Base-by-base conservation (phyloP, 345 rosid species). In the Gossypium raimondii region DNA sequence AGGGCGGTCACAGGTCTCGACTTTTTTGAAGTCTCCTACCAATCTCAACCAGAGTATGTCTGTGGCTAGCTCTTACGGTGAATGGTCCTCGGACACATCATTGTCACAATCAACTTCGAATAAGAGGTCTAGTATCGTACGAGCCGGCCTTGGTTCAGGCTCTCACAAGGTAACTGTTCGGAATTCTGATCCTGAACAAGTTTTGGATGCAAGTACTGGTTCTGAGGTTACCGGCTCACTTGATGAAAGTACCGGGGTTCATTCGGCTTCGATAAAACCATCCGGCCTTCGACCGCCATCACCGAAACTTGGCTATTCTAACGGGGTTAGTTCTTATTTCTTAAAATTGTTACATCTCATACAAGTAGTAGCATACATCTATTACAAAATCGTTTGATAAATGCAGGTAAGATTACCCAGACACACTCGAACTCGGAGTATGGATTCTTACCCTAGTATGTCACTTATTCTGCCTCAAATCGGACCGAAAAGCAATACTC, bases 201-300 rank as follows among this genome's bases (percentile, higher is more conserved):
- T 78, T 70, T 53, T 57, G 79, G 84, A 76, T 78, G 41, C 7
- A 34, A 34, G 7, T 34, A 34, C 41, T 50, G 85, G 78, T 78
- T 58, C 34, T 75, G 82, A 70, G 76, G 75, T 52, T 3, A 67
- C 78, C 51, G 70, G 75, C 71, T 75, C 75, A 67, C 62, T 59
- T 11, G 75, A 75, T 77, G 81, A 79, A 77, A 18, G 78, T 71
- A 78, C 82, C 1, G 51, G 80, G 7, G 70, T 78, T 68, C 82
- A 69, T 72, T 75, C 84, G 67, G 76, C 81, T 75, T 79, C 85
- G 18, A 51, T 70, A 67, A 89, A 86, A 75, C 97, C 94, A 57
- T 80, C 98, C 11, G 95, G 97, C 76, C 97, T 96, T 67, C 85
- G 97, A 13, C 76, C 92, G 87, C 99, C 98, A 67, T 90, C 97